Conservation (phyloP, 768 basidiomycete species). For the Paxillus ammoniavirescens region DNA sequence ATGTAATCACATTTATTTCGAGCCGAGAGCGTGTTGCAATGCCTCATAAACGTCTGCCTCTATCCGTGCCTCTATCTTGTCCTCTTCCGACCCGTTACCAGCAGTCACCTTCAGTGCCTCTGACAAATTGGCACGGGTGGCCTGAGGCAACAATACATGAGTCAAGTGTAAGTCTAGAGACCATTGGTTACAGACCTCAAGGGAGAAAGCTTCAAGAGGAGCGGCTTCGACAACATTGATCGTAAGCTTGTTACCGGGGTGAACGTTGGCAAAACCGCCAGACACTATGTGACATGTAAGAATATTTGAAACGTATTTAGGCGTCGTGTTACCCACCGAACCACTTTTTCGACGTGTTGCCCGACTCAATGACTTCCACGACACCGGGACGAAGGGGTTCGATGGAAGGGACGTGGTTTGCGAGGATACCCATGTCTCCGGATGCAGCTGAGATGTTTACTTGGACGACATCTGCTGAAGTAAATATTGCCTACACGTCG, state of each 20-base stretch:
- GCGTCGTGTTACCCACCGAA: constrained; percentile 66
- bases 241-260: constrained; percentile 94
- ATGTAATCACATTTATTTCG: constrained; percentile 35
- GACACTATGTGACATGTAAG: constrained; percentile 59
- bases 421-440: constrained; percentile 99
- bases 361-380: constrained; percentile 88
- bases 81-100: constrained; percentile 87
- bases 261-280: constrained; percentile 95
- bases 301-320: not conserved
- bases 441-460: constrained; percentile 93
- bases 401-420: constrained; percentile 97
- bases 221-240: constrained; percentile 98
- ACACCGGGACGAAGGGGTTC: constrained; percentile 94
- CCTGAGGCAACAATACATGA: constrained; percentile 46
- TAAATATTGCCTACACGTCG: constrained; percentile 75
- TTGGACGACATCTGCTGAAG: constrained; percentile 88
- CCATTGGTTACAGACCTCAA: constrained; percentile 59
- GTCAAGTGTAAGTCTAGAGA: constrained; percentile 1
- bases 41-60: constrained; percentile 98
- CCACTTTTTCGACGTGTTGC: constrained; percentile 85
- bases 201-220: constrained; percentile 84
- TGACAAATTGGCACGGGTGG: constrained; percentile 83
- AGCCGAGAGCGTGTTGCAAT: constrained; percentile 78
- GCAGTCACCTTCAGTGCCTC: constrained; percentile 81
- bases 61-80: constrained; percentile 89